phyloP scores from a whole-genome alignment of 345 rosid species.

The Lumnitzera littorea region DNA sequence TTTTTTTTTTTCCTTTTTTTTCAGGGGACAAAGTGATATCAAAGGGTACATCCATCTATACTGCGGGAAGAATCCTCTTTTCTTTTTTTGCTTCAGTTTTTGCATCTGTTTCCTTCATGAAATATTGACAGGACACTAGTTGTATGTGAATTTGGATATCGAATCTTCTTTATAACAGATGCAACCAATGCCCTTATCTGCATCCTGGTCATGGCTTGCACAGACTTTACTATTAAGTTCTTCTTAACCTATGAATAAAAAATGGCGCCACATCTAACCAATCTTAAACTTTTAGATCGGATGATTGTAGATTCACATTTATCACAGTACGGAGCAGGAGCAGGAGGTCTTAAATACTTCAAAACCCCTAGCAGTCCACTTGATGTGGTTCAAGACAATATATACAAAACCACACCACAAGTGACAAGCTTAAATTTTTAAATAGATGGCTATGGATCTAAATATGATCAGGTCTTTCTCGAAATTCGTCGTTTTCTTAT shows the following conservation, averaged over 20 bases:
- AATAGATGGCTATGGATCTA: too few relatives aligned
- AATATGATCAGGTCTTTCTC: too few relatives aligned
- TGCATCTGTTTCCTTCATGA: slow-evolving; percentile 3
- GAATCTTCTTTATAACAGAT: too few relatives aligned
- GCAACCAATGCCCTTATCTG: not conserved
- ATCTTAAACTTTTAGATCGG: not conserved
- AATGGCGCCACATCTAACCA: not conserved
- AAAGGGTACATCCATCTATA: slow-evolving; percentile 12
- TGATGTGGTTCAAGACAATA: too few relatives aligned
- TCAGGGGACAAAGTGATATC: slow-evolving; percentile 41
- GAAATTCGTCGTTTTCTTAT: too few relatives aligned
- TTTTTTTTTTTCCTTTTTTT: slow-evolving; percentile 6
- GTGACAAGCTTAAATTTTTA: too few relatives aligned
- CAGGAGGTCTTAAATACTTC: too few relatives aligned
- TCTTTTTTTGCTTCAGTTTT: slow-evolving; percentile 8
- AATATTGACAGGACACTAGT: not conserved
- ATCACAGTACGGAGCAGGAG: too few relatives aligned
- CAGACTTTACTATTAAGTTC: not conserved
- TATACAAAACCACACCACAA: too few relatives aligned
- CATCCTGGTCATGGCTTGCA: not conserved
- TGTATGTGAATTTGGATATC: too few relatives aligned
- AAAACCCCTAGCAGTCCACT: too few relatives aligned
- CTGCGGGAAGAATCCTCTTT: slow-evolving; percentile 8
- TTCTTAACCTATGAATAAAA: not conserved
- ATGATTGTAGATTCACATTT: too few relatives aligned